Base-by-base conservation (phyloP, 176 grass and related monocot species). In the Carex scoparia region DNA sequence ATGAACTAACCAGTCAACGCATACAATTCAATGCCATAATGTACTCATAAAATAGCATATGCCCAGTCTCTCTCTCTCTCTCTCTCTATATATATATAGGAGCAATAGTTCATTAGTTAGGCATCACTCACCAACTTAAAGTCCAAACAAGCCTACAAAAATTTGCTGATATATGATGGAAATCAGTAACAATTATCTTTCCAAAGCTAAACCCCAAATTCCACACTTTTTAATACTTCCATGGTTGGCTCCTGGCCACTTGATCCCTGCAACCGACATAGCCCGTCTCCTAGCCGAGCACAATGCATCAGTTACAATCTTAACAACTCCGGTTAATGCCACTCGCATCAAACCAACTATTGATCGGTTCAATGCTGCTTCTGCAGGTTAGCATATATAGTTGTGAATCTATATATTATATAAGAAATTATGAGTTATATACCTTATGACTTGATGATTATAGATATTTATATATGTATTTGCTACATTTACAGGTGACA, bases 171-270 rank as follows among this genome's bases (percentile, higher is more conserved):
- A 56, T 23, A 23, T 23, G 23, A 64, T 62, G 61, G 79, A 81
- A 81, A 48, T 27, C 35, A 65, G 15, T 81, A 65, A 40, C 38
- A 63, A 81, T 64, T 42, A 60, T 64, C 15, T 80, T 61, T n/a
- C 40, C 30, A 42, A 64, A 81, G 59, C 59, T 28, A 19, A 81
- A 48, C 11, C 12, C 59, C 33, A 48, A 6, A 87, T 71, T 10
- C 86, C 88, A 79, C 89, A 93, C 69, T 88, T 95, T 1, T 55
- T 93, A 66, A 80, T 95, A n/a, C 49, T 95, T 71, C 94, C 94
- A 87, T 93, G 85, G 81, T 14, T 88, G 3, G 87, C 38, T 33
- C 73, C 85, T 40, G 90, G 89, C 81, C 87, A 95, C 86, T 81
- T 91, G 61, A 62, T 85, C 66, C 91, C 94, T 78, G 44, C 87